These are phyloP conservation scores for Asterella californica DNA, from an alignment of 225 moss, liverwort and hornwort species.

Conservation along the genomic window DNA sequence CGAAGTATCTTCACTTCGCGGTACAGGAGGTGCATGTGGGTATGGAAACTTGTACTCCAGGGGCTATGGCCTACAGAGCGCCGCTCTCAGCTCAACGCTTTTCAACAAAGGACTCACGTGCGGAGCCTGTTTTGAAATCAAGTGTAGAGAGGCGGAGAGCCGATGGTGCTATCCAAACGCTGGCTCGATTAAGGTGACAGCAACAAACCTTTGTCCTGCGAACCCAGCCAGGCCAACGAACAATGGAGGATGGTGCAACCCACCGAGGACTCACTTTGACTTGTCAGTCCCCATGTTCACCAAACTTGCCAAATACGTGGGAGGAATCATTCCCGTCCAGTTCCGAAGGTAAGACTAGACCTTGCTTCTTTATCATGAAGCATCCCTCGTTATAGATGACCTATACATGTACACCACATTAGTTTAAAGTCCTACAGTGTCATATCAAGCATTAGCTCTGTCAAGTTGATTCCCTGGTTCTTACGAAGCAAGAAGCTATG, in stretches of 20 bases:
- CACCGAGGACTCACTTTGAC: slow-evolving; percentile 47
- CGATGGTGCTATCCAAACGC: slow-evolving; percentile 30
- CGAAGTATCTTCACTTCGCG: no score
- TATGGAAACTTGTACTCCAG: slow-evolving; percentile 25
- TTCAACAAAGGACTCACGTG: slow-evolving; percentile 29
- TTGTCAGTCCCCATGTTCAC: slow-evolving; percentile 41
- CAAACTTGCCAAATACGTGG: slow-evolving; percentile 31
- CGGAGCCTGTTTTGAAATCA: slow-evolving; percentile 42
- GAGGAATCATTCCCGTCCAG: slow-evolving; percentile 37
- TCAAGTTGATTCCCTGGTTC: no score
- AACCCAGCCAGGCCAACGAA: slow-evolving; percentile 24
- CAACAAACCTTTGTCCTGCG: slow-evolving; percentile 47
- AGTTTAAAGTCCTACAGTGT: no score
- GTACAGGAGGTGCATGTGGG: slow-evolving; percentile 42
- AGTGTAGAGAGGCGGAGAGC: slow-evolving; percentile 16
- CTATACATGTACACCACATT: no score
- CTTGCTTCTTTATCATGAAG: no score
- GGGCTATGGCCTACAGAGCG: slow-evolving; percentile 24
- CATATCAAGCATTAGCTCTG: background rate
- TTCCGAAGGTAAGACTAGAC: slow-evolving; percentile 32
- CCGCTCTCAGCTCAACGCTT: slow-evolving; percentile 30
- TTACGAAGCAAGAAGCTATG: no score
- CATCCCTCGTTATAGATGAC: no score
- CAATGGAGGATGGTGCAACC: slow-evolving; percentile 54
- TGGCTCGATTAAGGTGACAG: slow-evolving; percentile 36